A percentile compares a stretch with the other conserved stretches of the same genome.
phyloP scores from a whole-genome alignment of 768 basidiomycete genomes.

The Russula lepida region DNA sequence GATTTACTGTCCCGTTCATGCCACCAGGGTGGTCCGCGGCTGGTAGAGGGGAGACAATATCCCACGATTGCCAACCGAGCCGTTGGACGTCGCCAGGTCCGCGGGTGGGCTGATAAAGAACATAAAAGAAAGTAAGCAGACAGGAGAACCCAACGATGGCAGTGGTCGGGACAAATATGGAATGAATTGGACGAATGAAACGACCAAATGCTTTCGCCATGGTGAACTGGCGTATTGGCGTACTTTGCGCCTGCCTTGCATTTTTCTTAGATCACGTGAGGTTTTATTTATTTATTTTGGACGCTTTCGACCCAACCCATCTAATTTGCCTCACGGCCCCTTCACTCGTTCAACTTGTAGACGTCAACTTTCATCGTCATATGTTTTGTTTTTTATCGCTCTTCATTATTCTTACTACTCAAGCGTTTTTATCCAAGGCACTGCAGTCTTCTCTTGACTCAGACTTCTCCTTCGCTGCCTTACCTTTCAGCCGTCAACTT shows the following conservation, averaged over 20 bases:
- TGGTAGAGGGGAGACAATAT: slow-evolving; percentile 38
- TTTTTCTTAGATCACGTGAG: too few species aligned
- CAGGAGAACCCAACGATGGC: slow-evolving; percentile 59
- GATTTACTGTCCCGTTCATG: slow-evolving; percentile 7
- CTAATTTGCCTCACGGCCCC: too few species aligned
- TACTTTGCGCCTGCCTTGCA: not conserved
- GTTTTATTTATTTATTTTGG: too few species aligned
- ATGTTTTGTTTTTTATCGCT: too few species aligned
- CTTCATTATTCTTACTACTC: too few species aligned
- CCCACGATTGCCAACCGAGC: slow-evolving; percentile 90
- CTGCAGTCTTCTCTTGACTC: too few species aligned
- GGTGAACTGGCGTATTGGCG: not conserved
- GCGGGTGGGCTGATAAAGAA: slow-evolving; percentile 70
- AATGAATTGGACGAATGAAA: slow-evolving; percentile 44
- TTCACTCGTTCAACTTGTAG: too few species aligned
- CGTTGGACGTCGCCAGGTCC: slow-evolving; percentile 65
- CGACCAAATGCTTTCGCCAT: slow-evolving; percentile 28
- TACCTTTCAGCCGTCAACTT: too few species aligned
- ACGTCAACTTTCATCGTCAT: too few species aligned
- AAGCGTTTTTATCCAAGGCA: too few species aligned
- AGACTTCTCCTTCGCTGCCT: too few species aligned
- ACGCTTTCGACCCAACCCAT: too few species aligned
- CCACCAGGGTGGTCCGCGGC: slow-evolving; percentile 12
- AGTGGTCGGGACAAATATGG: slow-evolving; percentile 49
- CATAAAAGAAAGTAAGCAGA: slow-evolving; percentile 66